These are phyloP conservation scores for Hypoxylon sp. DNA, from an alignment of 2,329 filamentous ascomycete species.

Conservation along the genomic window DNA sequence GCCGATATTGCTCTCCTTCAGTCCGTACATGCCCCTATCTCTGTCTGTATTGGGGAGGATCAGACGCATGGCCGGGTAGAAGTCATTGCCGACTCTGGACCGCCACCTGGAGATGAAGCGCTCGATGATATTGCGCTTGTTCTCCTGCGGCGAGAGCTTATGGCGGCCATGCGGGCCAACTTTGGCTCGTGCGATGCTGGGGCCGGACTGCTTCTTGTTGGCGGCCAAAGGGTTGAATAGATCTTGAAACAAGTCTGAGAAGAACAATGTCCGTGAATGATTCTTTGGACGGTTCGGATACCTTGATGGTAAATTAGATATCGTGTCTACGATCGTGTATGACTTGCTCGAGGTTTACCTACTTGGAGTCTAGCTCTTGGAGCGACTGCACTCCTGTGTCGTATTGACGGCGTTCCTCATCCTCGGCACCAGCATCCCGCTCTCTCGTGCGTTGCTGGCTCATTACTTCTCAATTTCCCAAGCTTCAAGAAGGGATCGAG, in stretches of 20 bases:
- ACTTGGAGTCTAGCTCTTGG: conserved; percentile 57
- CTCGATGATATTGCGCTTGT: conserved; percentile 81
- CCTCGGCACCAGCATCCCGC: conserved; percentile 52
- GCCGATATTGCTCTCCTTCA: conserved; percentile 91
- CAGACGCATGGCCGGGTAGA: conserved; percentile 90
- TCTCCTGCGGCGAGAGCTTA: conserved; percentile 75
- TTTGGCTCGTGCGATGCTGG: conserved; percentile 62
- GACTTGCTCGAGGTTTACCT: conserved; percentile 8
- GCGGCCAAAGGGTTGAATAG: conserved; percentile 84
- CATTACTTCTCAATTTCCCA: conserved; percentile 40
- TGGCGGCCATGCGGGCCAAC: conserved; percentile 65
- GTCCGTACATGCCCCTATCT: conserved; percentile 88
- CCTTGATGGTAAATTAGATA: conserved; percentile 52
- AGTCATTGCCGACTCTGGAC: conserved; percentile 85
- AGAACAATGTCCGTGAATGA: conserved; percentile 78
- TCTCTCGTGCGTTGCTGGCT: conserved; percentile 41
- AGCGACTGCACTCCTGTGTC: conserved; percentile 49
- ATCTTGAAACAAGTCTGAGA: conserved; percentile 77
- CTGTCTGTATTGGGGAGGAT: conserved; percentile 94
- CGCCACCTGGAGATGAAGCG: conserved; percentile 89
- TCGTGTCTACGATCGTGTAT: neutral
- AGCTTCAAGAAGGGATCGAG: neutral
- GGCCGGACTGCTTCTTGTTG: conserved; percentile 76
- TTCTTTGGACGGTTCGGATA: conserved; percentile 87
- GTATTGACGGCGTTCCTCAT: conserved; percentile 63